Base-by-base conservation (phyloP, 2,329 filamentous ascomycete species). In the Penicillium sp. region DNA sequence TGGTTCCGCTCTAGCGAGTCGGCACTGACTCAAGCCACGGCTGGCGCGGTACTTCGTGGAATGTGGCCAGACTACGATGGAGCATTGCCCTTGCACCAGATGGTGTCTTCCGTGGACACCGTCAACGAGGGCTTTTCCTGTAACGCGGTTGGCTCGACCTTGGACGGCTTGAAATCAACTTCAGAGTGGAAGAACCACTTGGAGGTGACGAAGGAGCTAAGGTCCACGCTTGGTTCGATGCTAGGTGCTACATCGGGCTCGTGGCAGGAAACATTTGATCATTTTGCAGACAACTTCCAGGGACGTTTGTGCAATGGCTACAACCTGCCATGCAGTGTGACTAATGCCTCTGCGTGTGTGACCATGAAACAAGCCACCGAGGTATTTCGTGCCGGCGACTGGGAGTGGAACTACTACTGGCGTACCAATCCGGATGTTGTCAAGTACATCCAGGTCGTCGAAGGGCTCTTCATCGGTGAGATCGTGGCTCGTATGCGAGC, bases 391-490 rank as follows among this genome's bases (percentile, higher is more conserved):
- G 62, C 61, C 1, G 64, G 64, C 4, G 64, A 66, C 32, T 66
- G 64, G 64, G 61, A 64, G 35, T 66, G 61, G 59, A 66, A 66
- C 31, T 66, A 65, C 45, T 65, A 60, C 46, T 66, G 60, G 61
- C 57, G 62, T 6, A 44, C 45, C 3, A 65, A 60, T 27, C 48
- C 53, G 0, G 52, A 65, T 27, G 61, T 51, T 3, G 51, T 46
- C n/a, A 51, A 52, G 30, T 66, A 66, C 28, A 66, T 66, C 23
- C 60, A 61, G 36, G 41, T 59, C 2, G 56, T 62, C 1, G 57
- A 65, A 36, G 63, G 63, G 6, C 38, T 65, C 8, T 66, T 66
- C 17, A 62, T 66, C 25, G 56, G 58, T 0, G 63, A 66, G 37
- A 56, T 66, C 1, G 34, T 66, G n/a, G 37, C 47, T 8, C 51